These are phyloP conservation scores for Quercus agrifolia DNA, from an alignment of 306 rosid genomes.

Conservation along the genomic window DNA sequence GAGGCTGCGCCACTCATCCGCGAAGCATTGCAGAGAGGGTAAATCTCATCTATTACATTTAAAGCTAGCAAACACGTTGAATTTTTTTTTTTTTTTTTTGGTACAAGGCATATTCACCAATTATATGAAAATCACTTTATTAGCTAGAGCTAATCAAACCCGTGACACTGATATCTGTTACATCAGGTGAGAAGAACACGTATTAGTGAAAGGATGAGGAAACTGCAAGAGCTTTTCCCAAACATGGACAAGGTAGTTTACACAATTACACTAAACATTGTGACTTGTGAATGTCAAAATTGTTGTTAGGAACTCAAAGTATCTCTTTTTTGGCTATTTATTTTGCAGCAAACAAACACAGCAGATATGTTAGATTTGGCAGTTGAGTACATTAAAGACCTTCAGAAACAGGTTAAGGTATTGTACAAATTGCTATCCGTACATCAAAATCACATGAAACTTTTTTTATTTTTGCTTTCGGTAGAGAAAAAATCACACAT, in stretches of 20 bases:
- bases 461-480: no score
- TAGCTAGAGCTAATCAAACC: not conserved
- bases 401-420: constrained; percentile 84
- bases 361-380: constrained; percentile 86
- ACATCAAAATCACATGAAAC: not conserved
- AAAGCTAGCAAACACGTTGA: not conserved
- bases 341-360: constrained; percentile 75
- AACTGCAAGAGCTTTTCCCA: constrained; percentile 72
- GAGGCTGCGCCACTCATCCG: constrained; percentile 96
- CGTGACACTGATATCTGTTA: not conserved
- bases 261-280: not conserved
- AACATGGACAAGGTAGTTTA: constrained; percentile 75
- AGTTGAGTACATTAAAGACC: constrained; percentile 67
- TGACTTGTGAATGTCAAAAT: not conserved
- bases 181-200: constrained; percentile 73
- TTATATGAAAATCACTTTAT: not conserved
- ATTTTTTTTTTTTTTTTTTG: not conserved
- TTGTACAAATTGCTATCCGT: not conserved
- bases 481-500: not conserved
- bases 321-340: not conserved
- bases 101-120: not conserved
- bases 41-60: constrained; percentile 9
- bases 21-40: constrained; percentile 98
- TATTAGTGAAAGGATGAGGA: constrained; percentile 85
- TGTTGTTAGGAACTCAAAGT: not conserved